phyloP scores from a whole-genome alignment of 768 basidiomycete species.

The Amanita phalloides region DNA sequence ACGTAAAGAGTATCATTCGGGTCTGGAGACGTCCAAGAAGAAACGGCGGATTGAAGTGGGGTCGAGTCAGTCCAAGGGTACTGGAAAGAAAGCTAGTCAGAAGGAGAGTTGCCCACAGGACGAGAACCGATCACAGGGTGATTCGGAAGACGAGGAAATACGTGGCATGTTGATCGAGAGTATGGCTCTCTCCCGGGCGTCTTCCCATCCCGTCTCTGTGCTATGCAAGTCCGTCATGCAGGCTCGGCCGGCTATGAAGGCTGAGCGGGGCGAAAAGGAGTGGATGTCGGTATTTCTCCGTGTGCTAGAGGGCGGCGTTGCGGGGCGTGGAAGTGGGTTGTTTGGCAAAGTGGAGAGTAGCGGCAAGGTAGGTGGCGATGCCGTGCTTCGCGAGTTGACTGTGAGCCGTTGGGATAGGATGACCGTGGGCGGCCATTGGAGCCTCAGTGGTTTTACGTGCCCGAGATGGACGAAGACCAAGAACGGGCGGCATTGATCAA shows the following conservation, averaged over 20 bases:
- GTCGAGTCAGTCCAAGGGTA: too few species aligned
- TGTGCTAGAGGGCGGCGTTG: slow-evolving; percentile 36
- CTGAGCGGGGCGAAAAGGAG: slow-evolving; percentile 27
- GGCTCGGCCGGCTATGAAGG: slow-evolving; percentile 40
- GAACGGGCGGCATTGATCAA: slow-evolving; percentile 58
- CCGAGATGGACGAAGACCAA: slow-evolving; percentile 58
- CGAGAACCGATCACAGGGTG: slow-evolving; percentile 9
- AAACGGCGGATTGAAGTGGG: slow-evolving; percentile 9
- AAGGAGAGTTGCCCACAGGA: not conserved
- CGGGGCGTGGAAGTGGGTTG: slow-evolving; percentile 39
- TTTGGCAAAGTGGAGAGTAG: slow-evolving; percentile 67
- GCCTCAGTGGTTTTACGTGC: slow-evolving; percentile 69
- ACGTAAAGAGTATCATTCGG: slow-evolving; percentile 10
- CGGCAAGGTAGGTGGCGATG: slow-evolving; percentile 30
- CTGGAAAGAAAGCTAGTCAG: not conserved
- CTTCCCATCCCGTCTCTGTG: slow-evolving; percentile 44
- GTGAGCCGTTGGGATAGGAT: slow-evolving; percentile 22
- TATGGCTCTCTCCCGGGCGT: slow-evolving; percentile 63
- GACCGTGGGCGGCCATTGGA: slow-evolving; percentile 40
- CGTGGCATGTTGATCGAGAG: slow-evolving; percentile 62
- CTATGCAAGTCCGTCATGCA: slow-evolving; percentile 43
- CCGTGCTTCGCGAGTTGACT: not conserved
- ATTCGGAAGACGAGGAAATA: slow-evolving; percentile 29
- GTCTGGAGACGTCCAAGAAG: slow-evolving; percentile 13
- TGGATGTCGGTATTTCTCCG: slow-evolving; percentile 40